These are phyloP conservation scores for Colletotrichum cereale DNA, from an alignment of 2,329 filamentous ascomycete species.

Conservation along the genomic window DNA sequence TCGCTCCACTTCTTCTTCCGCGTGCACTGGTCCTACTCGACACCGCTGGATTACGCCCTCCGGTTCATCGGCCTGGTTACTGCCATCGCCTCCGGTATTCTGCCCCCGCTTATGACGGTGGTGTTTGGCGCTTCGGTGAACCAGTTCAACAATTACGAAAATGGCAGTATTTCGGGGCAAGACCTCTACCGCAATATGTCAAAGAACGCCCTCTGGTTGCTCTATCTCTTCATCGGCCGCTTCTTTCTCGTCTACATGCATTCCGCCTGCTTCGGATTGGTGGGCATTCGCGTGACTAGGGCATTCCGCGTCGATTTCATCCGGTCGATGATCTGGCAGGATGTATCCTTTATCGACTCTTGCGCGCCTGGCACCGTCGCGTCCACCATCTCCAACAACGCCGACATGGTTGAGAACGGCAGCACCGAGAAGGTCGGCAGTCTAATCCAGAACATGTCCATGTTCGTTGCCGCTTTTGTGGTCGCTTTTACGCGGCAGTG, in stretches of 20 bases:
- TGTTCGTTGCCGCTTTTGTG: not conserved
- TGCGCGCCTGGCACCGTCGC: not conserved
- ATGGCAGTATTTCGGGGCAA: not conserved
- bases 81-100: slow-evolving; percentile 1
- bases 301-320: slow-evolving; percentile 1
- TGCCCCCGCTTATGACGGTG: not conserved
- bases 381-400: not conserved
- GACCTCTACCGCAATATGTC: not conserved
- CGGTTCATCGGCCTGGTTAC: not conserved
- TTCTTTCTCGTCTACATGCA: not conserved
- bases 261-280: not conserved
- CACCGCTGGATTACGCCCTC: not conserved
- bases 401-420: not conserved
- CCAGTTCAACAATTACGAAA: not conserved
- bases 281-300: not conserved
- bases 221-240: not conserved
- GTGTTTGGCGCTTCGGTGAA: slow-evolving; percentile 6
- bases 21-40: not conserved
- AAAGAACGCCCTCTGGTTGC: not conserved
- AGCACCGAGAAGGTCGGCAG: not conserved
- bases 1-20: slow-evolving; percentile 5
- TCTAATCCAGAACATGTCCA: not conserved
- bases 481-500: not conserved
- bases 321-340: not conserved
- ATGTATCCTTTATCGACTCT: slow-evolving; percentile 1